Percentiles rank a stretch among this genome's conserved stretches.
Evolutionary conservation across 2,329 filamentous ascomycete species (phyloP).

Genomic region (Xylaria sp.): DNA sequence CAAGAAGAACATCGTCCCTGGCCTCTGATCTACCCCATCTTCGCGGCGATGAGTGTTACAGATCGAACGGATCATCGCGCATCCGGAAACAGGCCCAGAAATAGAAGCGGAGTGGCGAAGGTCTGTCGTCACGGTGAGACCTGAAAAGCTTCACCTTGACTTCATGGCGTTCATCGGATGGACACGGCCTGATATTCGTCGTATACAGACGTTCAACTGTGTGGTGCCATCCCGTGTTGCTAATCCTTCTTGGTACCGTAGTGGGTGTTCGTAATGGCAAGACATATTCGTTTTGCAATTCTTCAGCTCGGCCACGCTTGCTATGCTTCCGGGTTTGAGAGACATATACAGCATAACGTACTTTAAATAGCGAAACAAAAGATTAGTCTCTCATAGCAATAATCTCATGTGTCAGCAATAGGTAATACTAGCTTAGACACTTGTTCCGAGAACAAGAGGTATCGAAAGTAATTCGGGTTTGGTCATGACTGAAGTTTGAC

Average conservation of each 20-base stretch:
- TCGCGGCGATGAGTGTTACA: conserved; percentile 30
- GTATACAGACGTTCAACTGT: not conserved
- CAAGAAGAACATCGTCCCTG: conserved; percentile 12
- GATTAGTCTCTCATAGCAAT: no score
- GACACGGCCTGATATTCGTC: conserved; percentile 6
- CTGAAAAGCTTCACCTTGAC: conserved; percentile 23
- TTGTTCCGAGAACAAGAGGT: not conserved
- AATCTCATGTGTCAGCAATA: not conserved
- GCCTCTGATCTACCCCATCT: conserved; percentile 16
- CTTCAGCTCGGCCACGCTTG: not conserved
- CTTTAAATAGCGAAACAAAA: not conserved
- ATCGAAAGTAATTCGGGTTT: not conserved
- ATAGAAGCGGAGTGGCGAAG: conserved; percentile 26
- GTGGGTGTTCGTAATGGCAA: not conserved
- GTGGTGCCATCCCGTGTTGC: conserved; percentile 6
- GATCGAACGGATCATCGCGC: conserved; percentile 31
- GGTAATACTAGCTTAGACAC: not conserved
- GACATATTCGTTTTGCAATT: not conserved
- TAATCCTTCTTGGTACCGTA: conserved; percentile 2
- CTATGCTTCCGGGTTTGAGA: not conserved
- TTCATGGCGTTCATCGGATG: not conserved
- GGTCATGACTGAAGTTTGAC: not conserved
- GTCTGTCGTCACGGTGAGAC: conserved; percentile 24
- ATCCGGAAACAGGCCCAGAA: conserved; percentile 31
- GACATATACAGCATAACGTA: not conserved